Evolutionary conservation across 2,329 filamentous ascomycete species (phyloP).

Genomic region (Botrytis fabae): DNA sequence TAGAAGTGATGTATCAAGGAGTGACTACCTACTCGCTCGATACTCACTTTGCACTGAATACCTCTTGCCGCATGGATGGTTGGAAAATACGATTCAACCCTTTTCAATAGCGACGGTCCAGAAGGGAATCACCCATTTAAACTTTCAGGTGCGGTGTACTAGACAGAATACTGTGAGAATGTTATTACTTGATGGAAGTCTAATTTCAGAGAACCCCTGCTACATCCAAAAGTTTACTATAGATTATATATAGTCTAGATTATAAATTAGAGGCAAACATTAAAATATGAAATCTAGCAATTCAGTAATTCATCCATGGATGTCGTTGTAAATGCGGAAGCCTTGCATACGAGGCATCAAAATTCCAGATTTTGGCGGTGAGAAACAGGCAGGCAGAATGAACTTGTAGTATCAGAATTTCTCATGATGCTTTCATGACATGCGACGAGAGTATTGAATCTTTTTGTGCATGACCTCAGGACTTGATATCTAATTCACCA

Average conservation of each 20-base stretch:
- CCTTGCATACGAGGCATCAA: background rate
- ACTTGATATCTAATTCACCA: background rate
- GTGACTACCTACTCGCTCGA: too few relatives aligned
- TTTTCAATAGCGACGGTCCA: background rate
- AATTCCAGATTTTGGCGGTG: background rate
- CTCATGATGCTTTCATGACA: background rate
- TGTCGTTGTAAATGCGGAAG: background rate
- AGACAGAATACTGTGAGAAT: background rate
- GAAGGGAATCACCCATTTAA: background rate
- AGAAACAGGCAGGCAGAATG: slow-evolving; percentile 4
- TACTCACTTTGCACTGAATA: background rate
- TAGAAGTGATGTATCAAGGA: background rate
- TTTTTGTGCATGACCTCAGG: background rate
- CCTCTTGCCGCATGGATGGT: background rate
- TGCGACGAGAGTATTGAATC: background rate
- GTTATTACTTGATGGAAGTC: background rate
- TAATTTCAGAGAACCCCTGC: background rate
- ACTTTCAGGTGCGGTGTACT: background rate
- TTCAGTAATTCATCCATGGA: background rate
- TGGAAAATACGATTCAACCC: background rate
- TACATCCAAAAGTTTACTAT: background rate
- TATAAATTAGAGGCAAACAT: background rate
- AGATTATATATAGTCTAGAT: background rate
- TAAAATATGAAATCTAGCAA: background rate
- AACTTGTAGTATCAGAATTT: background rate